Percentiles rank a stretch among this genome's conserved stretches.
phyloP scores from a whole-genome alignment of 768 basidiomycete species.

The Trametes cingulata region DNA sequence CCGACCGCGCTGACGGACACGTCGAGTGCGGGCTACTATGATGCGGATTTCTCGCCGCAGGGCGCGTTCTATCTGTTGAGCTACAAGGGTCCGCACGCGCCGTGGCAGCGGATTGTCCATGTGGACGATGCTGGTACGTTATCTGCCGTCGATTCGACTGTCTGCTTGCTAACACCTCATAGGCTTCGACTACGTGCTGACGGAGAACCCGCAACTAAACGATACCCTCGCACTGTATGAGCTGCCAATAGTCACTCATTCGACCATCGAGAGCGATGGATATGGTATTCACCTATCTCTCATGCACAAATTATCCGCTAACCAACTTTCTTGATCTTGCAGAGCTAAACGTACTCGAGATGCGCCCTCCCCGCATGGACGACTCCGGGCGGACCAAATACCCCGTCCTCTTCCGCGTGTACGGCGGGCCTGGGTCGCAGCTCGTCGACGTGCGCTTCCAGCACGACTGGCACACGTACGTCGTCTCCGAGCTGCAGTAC shows the following conservation, averaged over 20 bases:
- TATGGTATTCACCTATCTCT: conserved; percentile 47
- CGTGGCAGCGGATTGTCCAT: conserved; percentile 82
- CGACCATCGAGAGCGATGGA: conserved; percentile 78
- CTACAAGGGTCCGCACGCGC: conserved; percentile 81
- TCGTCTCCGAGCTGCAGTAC: conserved; percentile 80
- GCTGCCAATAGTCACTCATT: conserved; percentile 64
- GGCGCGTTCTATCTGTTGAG: conserved; percentile 82
- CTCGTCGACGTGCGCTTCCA: conserved; percentile 63
- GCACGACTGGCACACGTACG: conserved; percentile 86
- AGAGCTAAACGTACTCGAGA: conserved; percentile 91
- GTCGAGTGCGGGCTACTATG: conserved; percentile 55
- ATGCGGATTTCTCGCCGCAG: conserved; percentile 77
- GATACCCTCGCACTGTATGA: conserved; percentile 68
- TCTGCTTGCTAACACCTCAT: not conserved
- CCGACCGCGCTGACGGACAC: conserved; percentile 52
- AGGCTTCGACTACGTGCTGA: conserved; percentile 69
- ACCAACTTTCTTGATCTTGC: conserved; percentile 14
- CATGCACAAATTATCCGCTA: not conserved
- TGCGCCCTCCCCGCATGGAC: conserved; percentile 91
- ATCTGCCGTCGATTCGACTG: conserved; percentile 19
- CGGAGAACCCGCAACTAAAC: conserved; percentile 67
- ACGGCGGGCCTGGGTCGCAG: conserved; percentile 91
- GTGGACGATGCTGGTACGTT: conserved; percentile 47
- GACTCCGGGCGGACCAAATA: conserved; percentile 95
- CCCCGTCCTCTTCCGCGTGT: conserved; percentile 91